phyloP scores from a whole-genome alignment of 768 basidiomycete genomes.

The Rhodotorula diobovata region DNA sequence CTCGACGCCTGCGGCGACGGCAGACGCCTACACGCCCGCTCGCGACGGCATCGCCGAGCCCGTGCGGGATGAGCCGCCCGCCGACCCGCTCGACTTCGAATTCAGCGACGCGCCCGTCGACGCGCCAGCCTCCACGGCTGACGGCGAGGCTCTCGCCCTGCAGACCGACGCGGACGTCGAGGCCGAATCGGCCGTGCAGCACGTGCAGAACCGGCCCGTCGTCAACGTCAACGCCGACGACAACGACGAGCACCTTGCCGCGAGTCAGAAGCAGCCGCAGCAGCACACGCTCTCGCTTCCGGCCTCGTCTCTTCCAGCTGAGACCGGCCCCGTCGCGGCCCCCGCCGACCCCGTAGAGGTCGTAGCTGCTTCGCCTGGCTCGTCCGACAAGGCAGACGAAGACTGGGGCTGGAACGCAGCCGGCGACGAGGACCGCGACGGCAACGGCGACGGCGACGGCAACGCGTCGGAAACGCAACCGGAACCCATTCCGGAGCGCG shows the following conservation, averaged over 20 bases:
- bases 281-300: slow-evolving; percentile 12
- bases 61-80: background rate
- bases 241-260: background rate
- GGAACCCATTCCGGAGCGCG: no score
- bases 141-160: background rate
- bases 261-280: background rate
- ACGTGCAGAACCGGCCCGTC: slow-evolving; percentile 1
- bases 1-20: no score
- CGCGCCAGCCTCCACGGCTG: background rate
- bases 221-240: background rate
- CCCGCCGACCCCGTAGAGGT: background rate
- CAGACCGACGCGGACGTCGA: no score
- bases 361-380: background rate
- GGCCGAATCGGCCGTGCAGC: slow-evolving; percentile 8
- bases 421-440: background rate
- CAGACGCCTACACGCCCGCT: no score
- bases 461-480: no score
- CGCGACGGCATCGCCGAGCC: background rate
- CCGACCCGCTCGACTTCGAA: background rate
- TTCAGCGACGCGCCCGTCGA: slow-evolving; percentile 1
- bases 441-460: background rate
- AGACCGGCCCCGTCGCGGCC: background rate
- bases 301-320: background rate
- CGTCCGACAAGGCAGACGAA: background rate
- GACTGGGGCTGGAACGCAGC: slow-evolving; percentile 16